Evolutionary conservation across 2,329 filamentous ascomycete species (phyloP).

Genomic region (Fusarium proliferatum): DNA sequence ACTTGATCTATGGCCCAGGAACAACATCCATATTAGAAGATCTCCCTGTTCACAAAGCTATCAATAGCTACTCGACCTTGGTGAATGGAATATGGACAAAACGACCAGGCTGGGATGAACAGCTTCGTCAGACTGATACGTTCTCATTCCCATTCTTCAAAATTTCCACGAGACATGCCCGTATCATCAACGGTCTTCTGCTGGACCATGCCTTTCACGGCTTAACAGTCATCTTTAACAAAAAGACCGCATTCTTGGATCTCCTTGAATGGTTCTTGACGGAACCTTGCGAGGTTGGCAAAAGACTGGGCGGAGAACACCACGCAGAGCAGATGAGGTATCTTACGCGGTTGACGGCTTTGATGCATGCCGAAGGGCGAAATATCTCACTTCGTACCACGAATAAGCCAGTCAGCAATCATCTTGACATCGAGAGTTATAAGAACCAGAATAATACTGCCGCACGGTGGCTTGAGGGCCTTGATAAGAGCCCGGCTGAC

Average conservation of each 20-base stretch:
- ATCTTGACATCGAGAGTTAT: not conserved
- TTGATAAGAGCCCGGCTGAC: too few relatives aligned
- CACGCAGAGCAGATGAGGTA: not conserved
- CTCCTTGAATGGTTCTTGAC: not conserved
- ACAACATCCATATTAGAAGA: not conserved
- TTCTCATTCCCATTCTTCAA: not conserved
- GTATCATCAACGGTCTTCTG: not conserved
- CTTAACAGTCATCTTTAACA: accelerated
- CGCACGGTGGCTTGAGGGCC: not conserved
- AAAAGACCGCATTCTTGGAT: accelerated
- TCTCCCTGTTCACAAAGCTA: not conserved
- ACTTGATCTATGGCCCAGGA: not conserved
- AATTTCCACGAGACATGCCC: accelerated
- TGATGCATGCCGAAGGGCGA: not conserved
- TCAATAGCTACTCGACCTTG: not conserved
- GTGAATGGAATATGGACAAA: not conserved
- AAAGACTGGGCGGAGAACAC: not conserved
- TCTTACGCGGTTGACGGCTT: accelerated
- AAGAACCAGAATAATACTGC: not conserved
- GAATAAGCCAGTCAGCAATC: accelerated
- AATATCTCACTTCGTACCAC: not conserved
- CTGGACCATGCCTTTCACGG: not conserved
- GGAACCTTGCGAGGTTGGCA: not conserved
- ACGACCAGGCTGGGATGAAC: not conserved
- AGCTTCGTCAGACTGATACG: not conserved